Evolutionary conservation across 176 grass and related monocot species (phyloP), one percentile per base, ranked within the genome.

Genomic region (Luzula sylvatica): DNA sequence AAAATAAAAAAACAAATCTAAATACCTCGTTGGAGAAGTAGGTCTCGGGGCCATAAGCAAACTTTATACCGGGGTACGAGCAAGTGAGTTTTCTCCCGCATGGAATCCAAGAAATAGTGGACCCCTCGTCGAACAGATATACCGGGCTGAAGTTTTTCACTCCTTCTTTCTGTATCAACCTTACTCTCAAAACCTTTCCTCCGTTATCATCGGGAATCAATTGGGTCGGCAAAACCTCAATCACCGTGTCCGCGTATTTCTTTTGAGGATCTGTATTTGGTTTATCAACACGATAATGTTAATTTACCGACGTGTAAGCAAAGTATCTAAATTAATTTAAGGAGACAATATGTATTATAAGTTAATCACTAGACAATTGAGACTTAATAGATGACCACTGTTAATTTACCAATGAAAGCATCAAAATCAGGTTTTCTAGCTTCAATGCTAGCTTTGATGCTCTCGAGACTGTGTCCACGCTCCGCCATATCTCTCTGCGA

Each of bases 381-480:
- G 9, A 35, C 9, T 35, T 35, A n/a, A 35, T 35, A 35, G 30
- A 35, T 35, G 5, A 35, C 9, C 9, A 7, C 9, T 7, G 30
- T 35, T 35, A 35, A 1, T 15, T 32, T 87, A 94, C 88, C 88
- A 56, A 94, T 83, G 32, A 18, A 94, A 5, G 83, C 83, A 75
- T 94, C 83, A 30, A 87, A 94, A 32, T 94, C 88, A 11, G 88
- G 83, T 67, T 94, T 94, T 58, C 88, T 68, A 44, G 83, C 69
- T 42, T 87, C 75, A 29, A 94, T 94, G 28, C 88, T 83, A 56
- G 83, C 88, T 65, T 81, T 68, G 55, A 87, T 94, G 46, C 88
- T 94, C 48, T 94, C 88, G 46, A 94, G 88, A 57, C 83, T 94
- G 79, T 94, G 88, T 15, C 88, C 88, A 28, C 88, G 83, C 60